Conservation (phyloP, 1,284 basidiomycete genomes). For the Tilletia setariae region DNA sequence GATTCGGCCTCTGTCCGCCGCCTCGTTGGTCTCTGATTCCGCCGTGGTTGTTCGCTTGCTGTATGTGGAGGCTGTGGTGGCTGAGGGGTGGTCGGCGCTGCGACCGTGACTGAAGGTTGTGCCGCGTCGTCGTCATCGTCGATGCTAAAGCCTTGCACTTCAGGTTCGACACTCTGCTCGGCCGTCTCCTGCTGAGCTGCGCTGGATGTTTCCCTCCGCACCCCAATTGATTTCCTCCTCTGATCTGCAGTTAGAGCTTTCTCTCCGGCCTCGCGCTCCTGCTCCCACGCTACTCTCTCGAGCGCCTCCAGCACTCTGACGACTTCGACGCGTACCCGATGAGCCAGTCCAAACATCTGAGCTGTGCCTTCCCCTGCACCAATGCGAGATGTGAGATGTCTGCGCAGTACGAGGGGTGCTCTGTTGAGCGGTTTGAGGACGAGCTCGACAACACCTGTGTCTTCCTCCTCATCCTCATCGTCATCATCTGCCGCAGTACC, state of each 20-base stretch:
- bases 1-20: not conserved
- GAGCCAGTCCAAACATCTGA: slow-evolving; percentile 86
- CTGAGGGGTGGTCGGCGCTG: too few relatives aligned
- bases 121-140: not conserved
- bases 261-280: too few relatives aligned
- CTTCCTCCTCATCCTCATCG: slow-evolving; percentile 60
- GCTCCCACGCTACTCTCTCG: not conserved
- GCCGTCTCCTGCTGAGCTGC: too few relatives aligned
- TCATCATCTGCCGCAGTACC: not conserved
- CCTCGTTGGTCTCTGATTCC: too few relatives aligned
- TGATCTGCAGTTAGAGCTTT: too few relatives aligned
- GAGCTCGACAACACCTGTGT: slow-evolving; percentile 69
- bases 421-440: slow-evolving; percentile 74
- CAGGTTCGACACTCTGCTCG: too few relatives aligned
- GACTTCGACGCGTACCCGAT: slow-evolving; percentile 74
- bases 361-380: slow-evolving; percentile 82
- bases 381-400: slow-evolving; percentile 78
- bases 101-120: not conserved
- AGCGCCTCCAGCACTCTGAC: slow-evolving; percentile 60
- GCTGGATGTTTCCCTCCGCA: too few relatives aligned
- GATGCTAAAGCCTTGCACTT: not conserved
- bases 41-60: too few relatives aligned
- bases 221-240: too few relatives aligned
- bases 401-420: slow-evolving; percentile 61
- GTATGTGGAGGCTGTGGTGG: too few relatives aligned